phyloP scores from a whole-genome alignment of 495 filamentous ascomycete species.

The Aspergillus indologenus region DNA sequence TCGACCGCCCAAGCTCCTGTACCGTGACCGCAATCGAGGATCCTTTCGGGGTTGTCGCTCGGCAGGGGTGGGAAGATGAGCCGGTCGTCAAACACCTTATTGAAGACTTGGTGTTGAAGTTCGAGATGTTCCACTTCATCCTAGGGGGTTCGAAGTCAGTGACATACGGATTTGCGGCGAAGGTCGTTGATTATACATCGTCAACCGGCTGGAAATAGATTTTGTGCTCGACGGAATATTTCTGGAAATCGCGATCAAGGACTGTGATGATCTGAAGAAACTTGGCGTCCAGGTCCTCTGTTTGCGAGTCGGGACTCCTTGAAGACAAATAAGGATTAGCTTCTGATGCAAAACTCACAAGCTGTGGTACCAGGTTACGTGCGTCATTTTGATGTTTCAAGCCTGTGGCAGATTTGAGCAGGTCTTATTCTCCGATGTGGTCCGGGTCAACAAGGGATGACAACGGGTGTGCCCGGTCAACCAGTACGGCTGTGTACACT shows the following conservation, averaged over 20 bases:
- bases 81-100: conserved; percentile 67
- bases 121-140: conserved; percentile 77
- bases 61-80: conserved; percentile 76
- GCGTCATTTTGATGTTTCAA: conserved; percentile 33
- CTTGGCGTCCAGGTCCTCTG: conserved; percentile 54
- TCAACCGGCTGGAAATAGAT: conserved; percentile 82
- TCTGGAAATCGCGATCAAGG: conserved; percentile 69
- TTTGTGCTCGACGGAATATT: conserved; percentile 66
- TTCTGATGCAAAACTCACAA: conserved; percentile 12
- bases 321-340: conserved; percentile 19
- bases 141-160: conserved; percentile 44
- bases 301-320: conserved; percentile 51
- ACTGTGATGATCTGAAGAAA: conserved; percentile 63
- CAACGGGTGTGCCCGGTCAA: conserved; percentile 15
- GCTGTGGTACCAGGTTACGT: conserved; percentile 18
- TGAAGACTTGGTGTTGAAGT: conserved; percentile 66
- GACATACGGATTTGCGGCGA: background rate
- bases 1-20: conserved; percentile 60
- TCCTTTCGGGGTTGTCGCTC: conserved; percentile 47
- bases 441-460: conserved; percentile 16
- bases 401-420: background rate
- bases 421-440: conserved; percentile 12
- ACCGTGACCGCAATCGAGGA: conserved; percentile 78
- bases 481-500: conserved; percentile 17
- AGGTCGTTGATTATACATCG: conserved; percentile 57